Evolutionary conservation across 805 yeast species (phyloP), one percentile per base, ranked within the genome.

Genomic region (Wickerhamiella occidentalis): DNA sequence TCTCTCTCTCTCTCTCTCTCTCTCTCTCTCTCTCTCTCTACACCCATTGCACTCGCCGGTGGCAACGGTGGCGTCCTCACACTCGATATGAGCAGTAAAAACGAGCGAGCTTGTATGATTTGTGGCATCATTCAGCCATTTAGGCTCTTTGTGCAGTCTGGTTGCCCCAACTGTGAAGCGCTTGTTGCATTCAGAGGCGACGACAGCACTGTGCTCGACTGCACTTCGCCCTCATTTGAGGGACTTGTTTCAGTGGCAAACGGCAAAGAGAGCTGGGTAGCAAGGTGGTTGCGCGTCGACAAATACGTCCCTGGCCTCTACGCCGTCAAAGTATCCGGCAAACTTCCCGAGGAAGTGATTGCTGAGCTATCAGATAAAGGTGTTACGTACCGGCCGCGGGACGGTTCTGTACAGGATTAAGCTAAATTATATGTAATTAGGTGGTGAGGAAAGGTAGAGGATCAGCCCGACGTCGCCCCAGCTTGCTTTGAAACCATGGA

Each of bases 101-200:
- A 82, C 8, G 94, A 87, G 55, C 78, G 98, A 72, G 97, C 97
- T 6, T 90, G 98, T 61, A 85, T 90, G 96, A 76, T 92, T 51
- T 90, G 98, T 67, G 97, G 96, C 3, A 75, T 90, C 49, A 85
- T 90, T 49, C 94, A 85, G 61, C 78, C 95, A 4, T 76, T 82
- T 50, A 54, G 69, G 74, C 75, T 74, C 59, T 92, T 92, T 64
- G 77, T 83, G 45, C 80, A 79, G 51, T 78, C 78, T 17, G 97
- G 97, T 6, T 90, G 98, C 66, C 97, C 98, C 12, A 90, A 90
- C 71, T 90, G 98, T 68, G 97, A 86, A 60, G 79, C 88, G 48
- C 78, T 90, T 25, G 73, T 90, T 59, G 87, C 83, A 56, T 78
- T 75, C 59, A 75, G 73, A 44, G 82, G 79, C 59, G 96, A 92